A percentile compares a stretch with the other conserved stretches of the same genome.
These are phyloP conservation scores for Fistulinella cinereoalba DNA, from an alignment of 1,284 basidiomycete species.

Conservation along the genomic window DNA sequence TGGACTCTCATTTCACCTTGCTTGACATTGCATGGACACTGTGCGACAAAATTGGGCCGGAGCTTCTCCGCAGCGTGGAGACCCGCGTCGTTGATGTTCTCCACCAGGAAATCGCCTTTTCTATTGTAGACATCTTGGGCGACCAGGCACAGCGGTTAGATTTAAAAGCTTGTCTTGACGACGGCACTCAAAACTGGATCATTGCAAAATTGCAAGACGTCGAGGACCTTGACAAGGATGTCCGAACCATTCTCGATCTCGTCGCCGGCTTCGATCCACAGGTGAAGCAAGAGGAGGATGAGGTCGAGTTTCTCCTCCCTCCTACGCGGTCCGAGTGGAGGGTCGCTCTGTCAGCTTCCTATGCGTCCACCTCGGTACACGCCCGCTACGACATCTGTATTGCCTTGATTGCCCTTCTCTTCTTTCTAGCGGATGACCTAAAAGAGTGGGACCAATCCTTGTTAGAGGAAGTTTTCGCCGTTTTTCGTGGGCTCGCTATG, in stretches of 20 bases:
- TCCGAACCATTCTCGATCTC: slow-evolving; percentile 57
- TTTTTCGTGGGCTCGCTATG: slow-evolving; percentile 73
- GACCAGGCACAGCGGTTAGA: slow-evolving; percentile 55
- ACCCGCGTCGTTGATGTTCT: slow-evolving; percentile 57
- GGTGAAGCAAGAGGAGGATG: slow-evolving; percentile 72
- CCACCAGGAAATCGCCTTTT: slow-evolving; percentile 72
- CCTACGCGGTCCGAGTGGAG: slow-evolving; percentile 58
- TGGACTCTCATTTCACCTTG: slow-evolving; percentile 51
- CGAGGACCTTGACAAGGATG: slow-evolving; percentile 53
- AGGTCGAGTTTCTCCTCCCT: slow-evolving; percentile 54
- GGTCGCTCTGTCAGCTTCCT: slow-evolving; percentile 58
- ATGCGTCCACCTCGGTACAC: slow-evolving; percentile 57
- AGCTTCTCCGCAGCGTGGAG: slow-evolving; percentile 56
- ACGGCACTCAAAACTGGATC: slow-evolving; percentile 58
- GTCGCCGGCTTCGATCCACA: slow-evolving; percentile 67
- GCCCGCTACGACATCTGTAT: slow-evolving; percentile 72
- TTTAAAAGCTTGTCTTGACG: slow-evolving; percentile 55
- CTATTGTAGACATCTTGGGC: slow-evolving; percentile 68
- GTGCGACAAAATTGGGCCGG: slow-evolving; percentile 54
- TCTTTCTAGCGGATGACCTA: slow-evolving; percentile 65
- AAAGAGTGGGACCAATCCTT: slow-evolving; percentile 60
- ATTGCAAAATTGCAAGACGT: slow-evolving; percentile 54
- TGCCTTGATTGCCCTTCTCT: slow-evolving; percentile 63
- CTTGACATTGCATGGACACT: slow-evolving; percentile 61
- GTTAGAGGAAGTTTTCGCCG: slow-evolving; percentile 70